Evolutionary conservation across 495 filamentous ascomycete species (phyloP).

Genomic region (Daldinia childiae): DNA sequence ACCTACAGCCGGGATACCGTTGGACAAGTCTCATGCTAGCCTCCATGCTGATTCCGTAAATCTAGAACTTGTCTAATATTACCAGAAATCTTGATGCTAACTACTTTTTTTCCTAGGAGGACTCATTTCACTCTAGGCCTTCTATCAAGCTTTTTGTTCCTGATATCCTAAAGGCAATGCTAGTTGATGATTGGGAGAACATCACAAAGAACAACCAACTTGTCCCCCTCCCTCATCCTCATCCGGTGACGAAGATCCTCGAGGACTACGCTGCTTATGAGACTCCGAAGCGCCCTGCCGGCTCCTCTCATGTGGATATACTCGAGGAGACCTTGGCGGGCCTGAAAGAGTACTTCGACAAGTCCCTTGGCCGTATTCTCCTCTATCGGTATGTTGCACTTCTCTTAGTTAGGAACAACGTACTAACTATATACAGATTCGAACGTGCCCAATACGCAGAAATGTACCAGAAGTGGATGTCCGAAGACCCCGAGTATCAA

Average conservation of each 20-base stretch:
- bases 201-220: slow-evolving; percentile 93
- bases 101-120: slow-evolving; percentile 69
- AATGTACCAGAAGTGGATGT: slow-evolving; percentile 69
- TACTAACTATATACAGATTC: slow-evolving; percentile 60
- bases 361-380: slow-evolving; percentile 82
- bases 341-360: slow-evolving; percentile 90
- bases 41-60: slow-evolving; percentile 9
- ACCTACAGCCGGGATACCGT: slow-evolving; percentile 47
- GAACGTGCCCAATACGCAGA: slow-evolving; percentile 87
- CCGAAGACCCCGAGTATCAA: slow-evolving; percentile 63
- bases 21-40: slow-evolving; percentile 22
- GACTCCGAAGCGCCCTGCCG: slow-evolving; percentile 68
- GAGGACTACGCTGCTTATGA: slow-evolving; percentile 78
- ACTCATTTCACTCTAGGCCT: slow-evolving; percentile 79
- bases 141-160: slow-evolving; percentile 83
- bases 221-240: slow-evolving; percentile 79
- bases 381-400: slow-evolving; percentile 71
- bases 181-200: slow-evolving; percentile 99
- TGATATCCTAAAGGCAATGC: slow-evolving; percentile 84
- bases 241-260: slow-evolving; percentile 79
- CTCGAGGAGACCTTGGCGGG: slow-evolving; percentile 88
- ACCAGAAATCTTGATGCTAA: slow-evolving; percentile 39
- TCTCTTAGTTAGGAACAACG: neutral
- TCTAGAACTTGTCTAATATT: neutral
- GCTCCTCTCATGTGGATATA: slow-evolving; percentile 78